These are phyloP conservation scores for Puya raimondii DNA, from an alignment of 176 grass and related monocot genomes.

Conservation along the genomic window DNA sequence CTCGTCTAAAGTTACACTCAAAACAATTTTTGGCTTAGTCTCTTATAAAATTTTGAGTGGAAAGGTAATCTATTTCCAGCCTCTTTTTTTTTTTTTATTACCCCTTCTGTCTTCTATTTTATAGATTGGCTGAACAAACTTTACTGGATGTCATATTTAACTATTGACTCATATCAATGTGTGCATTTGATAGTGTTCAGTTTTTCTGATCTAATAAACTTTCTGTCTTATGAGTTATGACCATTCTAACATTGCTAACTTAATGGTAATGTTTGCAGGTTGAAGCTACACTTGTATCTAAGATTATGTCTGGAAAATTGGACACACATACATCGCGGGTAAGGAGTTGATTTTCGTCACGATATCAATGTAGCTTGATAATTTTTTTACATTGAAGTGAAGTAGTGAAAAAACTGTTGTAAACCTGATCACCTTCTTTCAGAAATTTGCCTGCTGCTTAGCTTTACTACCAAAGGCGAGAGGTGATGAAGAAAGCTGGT, in stretches of 20 bases:
- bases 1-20: too few relatives aligned
- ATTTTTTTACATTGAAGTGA: not conserved
- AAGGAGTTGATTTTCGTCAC: conserved; percentile 9
- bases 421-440: not conserved
- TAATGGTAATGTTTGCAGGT: conserved; percentile 31
- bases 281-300: conserved; percentile 51
- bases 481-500: conserved; percentile 61
- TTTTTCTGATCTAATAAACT: too few relatives aligned
- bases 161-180: too few relatives aligned
- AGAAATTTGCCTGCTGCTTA: conserved; percentile 55
- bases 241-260: not conserved
- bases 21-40: too few relatives aligned
- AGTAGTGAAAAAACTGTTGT: not conserved
- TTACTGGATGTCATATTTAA: too few relatives aligned
- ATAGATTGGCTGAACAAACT: too few relatives aligned
- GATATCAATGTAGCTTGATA: not conserved
- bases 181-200: too few relatives aligned
- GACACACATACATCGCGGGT: conserved; percentile 57
- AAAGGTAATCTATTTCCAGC: too few relatives aligned
- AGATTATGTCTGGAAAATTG: conserved; percentile 39
- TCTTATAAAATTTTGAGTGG: too few relatives aligned
- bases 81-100: not conserved
- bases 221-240: not conserved
- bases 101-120: not conserved
- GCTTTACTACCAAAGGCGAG: conserved; percentile 60